Evolutionary conservation across 2,329 filamentous ascomycete species (phyloP).

Genomic region (Amylocarpus encephaloides): DNA sequence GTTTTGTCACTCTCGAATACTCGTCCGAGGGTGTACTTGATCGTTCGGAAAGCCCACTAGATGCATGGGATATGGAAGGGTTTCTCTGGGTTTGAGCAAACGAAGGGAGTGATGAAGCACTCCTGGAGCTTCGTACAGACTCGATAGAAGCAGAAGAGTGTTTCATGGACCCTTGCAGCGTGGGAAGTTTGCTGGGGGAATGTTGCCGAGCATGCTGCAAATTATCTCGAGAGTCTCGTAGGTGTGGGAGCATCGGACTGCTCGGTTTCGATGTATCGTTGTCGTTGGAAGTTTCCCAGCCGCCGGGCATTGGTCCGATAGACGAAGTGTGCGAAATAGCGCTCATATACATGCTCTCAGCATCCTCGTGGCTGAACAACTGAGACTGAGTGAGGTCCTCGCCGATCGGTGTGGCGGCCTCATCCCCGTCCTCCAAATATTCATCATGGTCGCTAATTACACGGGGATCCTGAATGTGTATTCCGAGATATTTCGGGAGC

Average conservation of each 20-base stretch:
- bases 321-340: conserved; percentile 47
- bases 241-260: conserved; percentile 14
- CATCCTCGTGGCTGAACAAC: conserved; percentile 72
- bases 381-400: conserved; percentile 59
- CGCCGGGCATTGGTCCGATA: conserved; percentile 21
- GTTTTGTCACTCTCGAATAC: conserved; percentile 28
- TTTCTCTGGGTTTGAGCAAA: conserved; percentile 4
- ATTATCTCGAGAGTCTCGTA: conserved; percentile 18
- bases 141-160: conserved; percentile 6
- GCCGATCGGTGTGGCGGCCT: conserved; percentile 17
- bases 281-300: conserved; percentile 22
- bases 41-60: conserved; percentile 23
- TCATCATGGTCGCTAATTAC: not conserved
- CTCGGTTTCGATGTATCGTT: conserved; percentile 12
- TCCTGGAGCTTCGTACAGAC: conserved; percentile 8
- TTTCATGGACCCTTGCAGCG: not conserved
- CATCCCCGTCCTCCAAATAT: conserved; percentile 14
- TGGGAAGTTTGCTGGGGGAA: conserved; percentile 3
- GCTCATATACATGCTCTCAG: conserved; percentile 83
- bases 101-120: conserved; percentile 5
- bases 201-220: conserved; percentile 21
- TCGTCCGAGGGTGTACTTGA: conserved; percentile 26
- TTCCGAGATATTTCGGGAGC: conserved; percentile 8
- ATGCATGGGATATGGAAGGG: conserved; percentile 17
- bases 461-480: not conserved